Evolutionary conservation across 106 monocot species (phyloP), one percentile per base, ranked within the genome.

Genomic region (Alisma plantagoaquatica): DNA sequence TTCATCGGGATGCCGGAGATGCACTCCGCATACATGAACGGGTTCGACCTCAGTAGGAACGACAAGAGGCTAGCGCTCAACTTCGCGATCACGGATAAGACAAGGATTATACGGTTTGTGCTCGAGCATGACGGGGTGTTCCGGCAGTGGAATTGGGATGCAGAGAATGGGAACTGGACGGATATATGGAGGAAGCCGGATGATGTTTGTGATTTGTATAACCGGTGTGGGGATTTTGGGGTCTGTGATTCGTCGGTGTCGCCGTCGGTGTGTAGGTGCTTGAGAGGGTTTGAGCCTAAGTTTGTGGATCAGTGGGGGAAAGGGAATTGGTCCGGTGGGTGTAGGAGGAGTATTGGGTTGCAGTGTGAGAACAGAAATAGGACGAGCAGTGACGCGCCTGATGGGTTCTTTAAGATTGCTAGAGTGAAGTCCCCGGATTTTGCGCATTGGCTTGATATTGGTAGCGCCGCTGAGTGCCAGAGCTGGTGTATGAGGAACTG

Each of bases 1-100:
- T 62, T 62, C 51, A 55, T 27, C 42, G 68, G 68, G 26, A 27
- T 51, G 29, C 22, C 57, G 2, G 20, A 41, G 24, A 59, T 21
- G 23, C 20, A 14, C 9, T 38, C 35, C 9, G 6, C 35, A 14
- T 38, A 22, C 5, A 19, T 14, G 27, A 35, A 49, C 48, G 20
- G 25, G 32, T 33, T 25, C 32, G 3, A 22, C 20, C 18, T 23
- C 22, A 16, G 18, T 4, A 30, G 35, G 14, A 14, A 38, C 35
- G 35, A 38, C 35, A 14, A 38, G 9, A 14, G 35, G 14, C 6
- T 38, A 6, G 6, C 35, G 35, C 14, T 38, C 35, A 38, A 14
- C 9, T 38, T 7, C 35, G 35, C 35, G 35, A 6, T 14, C 9
- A 7, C 35, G 6, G 9, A 6, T 6, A 14, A 38, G 9, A 38